phyloP scores from a whole-genome alignment of 176 grass and related monocot genomes.

The Rhipidocladum racemiflorum region DNA sequence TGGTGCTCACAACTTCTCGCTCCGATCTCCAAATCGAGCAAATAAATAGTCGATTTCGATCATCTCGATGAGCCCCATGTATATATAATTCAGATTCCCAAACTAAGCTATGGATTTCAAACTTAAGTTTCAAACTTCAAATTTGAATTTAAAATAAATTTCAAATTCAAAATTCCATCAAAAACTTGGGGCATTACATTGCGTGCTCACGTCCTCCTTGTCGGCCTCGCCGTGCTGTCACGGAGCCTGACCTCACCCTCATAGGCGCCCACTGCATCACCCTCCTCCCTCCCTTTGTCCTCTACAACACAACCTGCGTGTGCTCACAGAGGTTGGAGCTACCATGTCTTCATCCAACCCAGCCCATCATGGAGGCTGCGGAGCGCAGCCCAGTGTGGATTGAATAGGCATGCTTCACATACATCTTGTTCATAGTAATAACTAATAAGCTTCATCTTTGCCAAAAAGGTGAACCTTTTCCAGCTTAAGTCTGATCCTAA shows the following conservation, averaged over 20 bases:
- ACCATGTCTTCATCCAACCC: background rate
- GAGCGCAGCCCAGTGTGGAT: background rate
- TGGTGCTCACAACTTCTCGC: no score
- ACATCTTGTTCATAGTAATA: background rate
- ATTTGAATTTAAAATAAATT: no score
- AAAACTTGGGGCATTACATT: background rate
- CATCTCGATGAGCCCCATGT: no score
- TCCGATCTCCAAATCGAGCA: no score
- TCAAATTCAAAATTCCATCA: no score
- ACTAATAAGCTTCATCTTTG: background rate
- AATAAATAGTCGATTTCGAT: no score
- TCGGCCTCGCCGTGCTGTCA: background rate
- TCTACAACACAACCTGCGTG: background rate
- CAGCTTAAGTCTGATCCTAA: slow-evolving; percentile 5
- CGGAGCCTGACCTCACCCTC: background rate
- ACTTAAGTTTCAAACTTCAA: no score
- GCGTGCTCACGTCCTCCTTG: background rate
- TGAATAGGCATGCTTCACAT: background rate
- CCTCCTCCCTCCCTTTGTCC: background rate
- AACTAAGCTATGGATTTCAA: no score
- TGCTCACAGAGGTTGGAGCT: background rate
- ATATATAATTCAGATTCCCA: no score
- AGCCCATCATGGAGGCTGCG: background rate
- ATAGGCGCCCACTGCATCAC: background rate
- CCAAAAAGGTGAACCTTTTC: slow-evolving; percentile 6